Evolutionary conservation across 1,139 yeast genomes (phyloP).

Genomic region (Suhomyces guaymorum): DNA sequence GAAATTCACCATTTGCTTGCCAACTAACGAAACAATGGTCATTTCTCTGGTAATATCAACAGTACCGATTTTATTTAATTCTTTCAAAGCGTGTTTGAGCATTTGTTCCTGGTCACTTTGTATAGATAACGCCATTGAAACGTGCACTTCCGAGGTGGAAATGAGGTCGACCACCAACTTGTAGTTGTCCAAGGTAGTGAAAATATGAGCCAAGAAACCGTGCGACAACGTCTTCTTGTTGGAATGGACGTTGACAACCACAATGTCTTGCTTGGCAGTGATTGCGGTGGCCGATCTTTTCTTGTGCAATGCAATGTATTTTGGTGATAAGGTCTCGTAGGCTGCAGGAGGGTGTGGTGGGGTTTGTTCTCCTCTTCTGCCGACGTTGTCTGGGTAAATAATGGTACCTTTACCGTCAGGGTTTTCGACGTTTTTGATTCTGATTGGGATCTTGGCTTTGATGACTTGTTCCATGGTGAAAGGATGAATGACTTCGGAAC

Average conservation of each 20-base stretch:
- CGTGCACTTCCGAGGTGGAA: constrained; percentile 96
- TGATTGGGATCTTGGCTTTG: constrained; percentile 90
- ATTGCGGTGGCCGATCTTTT: constrained; percentile 93
- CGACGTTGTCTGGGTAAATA: constrained; percentile 87
- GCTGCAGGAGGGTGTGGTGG: constrained; percentile 96
- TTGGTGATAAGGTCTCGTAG: constrained; percentile 51
- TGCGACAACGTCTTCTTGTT: constrained; percentile 91
- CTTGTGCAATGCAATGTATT: constrained; percentile 49
- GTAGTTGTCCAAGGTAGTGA: constrained; percentile 80
- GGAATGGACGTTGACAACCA: constrained; percentile 89
- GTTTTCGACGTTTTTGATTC: constrained; percentile 93
- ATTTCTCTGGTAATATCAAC: constrained; percentile 86
- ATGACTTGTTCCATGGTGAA: constrained; percentile 99
- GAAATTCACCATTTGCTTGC: constrained; percentile 94
- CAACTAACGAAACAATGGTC: constrained; percentile 92
- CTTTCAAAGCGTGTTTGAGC: constrained; percentile 70
- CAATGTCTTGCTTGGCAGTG: constrained; percentile 90
- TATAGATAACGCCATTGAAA: constrained; percentile 93
- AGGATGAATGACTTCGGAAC: constrained; percentile 97
- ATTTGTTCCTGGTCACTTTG: constrained; percentile 59
- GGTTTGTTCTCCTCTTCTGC: constrained; percentile 80
- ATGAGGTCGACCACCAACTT: constrained; percentile 91
- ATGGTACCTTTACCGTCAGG: constrained; percentile 90
- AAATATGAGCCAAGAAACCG: constrained; percentile 90
- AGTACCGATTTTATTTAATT: constrained; percentile 76